These are phyloP conservation scores for Ganoderma multipileum DNA, from an alignment of 1,284 basidiomycete species.

Conservation along the genomic window DNA sequence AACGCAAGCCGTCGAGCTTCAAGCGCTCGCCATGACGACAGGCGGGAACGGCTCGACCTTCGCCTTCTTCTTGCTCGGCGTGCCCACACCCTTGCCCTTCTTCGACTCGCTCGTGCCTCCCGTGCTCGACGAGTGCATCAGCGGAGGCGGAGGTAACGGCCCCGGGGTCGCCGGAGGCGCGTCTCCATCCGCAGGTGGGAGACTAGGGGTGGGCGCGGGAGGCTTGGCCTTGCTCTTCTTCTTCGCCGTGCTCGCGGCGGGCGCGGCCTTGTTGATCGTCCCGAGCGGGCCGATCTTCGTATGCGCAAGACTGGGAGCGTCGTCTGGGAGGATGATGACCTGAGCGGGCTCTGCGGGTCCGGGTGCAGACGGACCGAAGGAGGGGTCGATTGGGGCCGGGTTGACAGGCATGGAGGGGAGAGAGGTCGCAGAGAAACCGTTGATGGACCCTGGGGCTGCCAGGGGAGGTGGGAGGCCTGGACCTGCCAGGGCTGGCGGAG, in stretches of 20 bases:
- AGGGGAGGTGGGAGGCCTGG: not conserved
- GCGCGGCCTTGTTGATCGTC: constrained; percentile 58
- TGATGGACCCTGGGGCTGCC: not conserved
- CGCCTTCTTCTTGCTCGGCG: constrained; percentile 41
- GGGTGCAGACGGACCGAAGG: not conserved
- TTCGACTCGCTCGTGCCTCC: constrained; percentile 30
- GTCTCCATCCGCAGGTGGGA: constrained; percentile 2
- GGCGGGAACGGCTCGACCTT: constrained; percentile 49
- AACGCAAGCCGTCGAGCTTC: constrained; percentile 19
- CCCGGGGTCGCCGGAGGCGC: constrained; percentile 13
- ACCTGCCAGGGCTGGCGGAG: constrained; percentile 11
- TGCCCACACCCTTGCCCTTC: constrained; percentile 41
- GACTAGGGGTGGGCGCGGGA: constrained; percentile 19
- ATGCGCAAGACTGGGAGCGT: constrained; percentile 59
- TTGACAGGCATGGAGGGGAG: constrained; percentile 14
- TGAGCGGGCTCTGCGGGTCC: constrained; percentile 32
- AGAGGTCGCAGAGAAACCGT: not conserved
- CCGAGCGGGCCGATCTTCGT: constrained; percentile 79
- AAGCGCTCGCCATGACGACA: constrained; percentile 62
- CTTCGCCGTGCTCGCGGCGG: constrained; percentile 40
- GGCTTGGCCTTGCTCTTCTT: constrained; percentile 48
- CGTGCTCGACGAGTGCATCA: constrained; percentile 25
- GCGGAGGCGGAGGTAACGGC: constrained; percentile 23
- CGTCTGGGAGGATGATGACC: constrained; percentile 61
- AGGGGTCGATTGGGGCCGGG: not conserved